phyloP scores from a whole-genome alignment of 2,329 filamentous ascomycete species.

The Ustulina deusta region DNA sequence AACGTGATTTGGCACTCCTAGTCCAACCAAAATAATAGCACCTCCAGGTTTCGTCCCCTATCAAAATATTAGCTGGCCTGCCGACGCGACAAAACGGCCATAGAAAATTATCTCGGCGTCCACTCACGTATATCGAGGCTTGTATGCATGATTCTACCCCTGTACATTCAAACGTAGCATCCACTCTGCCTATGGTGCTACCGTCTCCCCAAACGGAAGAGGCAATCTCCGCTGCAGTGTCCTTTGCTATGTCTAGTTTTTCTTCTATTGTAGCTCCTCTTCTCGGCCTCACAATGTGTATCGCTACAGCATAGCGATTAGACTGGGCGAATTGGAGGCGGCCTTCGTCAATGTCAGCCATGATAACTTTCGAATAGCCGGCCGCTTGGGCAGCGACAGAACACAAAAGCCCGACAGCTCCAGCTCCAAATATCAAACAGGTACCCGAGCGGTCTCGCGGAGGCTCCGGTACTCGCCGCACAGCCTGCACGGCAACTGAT shows the following conservation, averaged over 20 bases:
- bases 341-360: conserved; percentile 9
- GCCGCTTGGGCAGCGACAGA: conserved; percentile 1
- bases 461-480: neutral
- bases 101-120: neutral
- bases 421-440: conserved; percentile 17
- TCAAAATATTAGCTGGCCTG: neutral
- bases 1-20: conserved; percentile 78
- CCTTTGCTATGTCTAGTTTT: conserved; percentile 26
- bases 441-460: neutral
- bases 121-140: conserved; percentile 24
- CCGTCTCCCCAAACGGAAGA: conserved; percentile 13
- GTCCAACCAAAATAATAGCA: conserved; percentile 75
- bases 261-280: conserved; percentile 19
- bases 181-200: neutral
- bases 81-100: neutral
- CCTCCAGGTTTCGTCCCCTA: conserved; percentile 23
- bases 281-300: neutral
- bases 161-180: conserved; percentile 31
- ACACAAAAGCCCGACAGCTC: conserved; percentile 17
- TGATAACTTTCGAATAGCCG: neutral
- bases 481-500: conserved; percentile 15
- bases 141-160: conserved; percentile 30
- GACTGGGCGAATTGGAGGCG: conserved; percentile 9
- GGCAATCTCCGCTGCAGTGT: conserved; percentile 13
- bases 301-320: neutral